phyloP scores from a whole-genome alignment of 345 rosid genomes.

The Excoecaria cochinchinensis region DNA sequence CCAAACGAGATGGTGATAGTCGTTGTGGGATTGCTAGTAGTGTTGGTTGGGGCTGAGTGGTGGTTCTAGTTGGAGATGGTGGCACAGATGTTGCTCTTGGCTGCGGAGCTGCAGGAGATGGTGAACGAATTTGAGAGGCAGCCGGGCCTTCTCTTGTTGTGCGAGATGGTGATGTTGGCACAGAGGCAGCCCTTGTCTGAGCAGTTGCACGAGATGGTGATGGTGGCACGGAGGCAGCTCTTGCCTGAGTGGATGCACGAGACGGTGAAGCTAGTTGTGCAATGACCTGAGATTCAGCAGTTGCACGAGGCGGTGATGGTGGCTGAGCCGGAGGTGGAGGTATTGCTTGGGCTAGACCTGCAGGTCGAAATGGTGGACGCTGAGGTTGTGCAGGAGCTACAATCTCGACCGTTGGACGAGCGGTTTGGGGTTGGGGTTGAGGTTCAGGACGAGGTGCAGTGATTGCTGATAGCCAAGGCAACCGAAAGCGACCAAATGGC shows the following conservation, averaged over 20 bases:
- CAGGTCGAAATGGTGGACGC: constrained; percentile 48
- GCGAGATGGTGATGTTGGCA: constrained; percentile 26
- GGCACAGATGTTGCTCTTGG: constrained; percentile 24
- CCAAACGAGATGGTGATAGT: constrained; percentile 24
- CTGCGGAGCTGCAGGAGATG: constrained; percentile 31
- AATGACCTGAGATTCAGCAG: constrained; percentile 3
- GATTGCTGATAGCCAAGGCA: constrained; percentile 54
- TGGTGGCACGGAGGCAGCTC: constrained; percentile 18
- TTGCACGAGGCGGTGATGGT: constrained; percentile 17
- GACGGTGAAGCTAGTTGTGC: constrained; percentile 32
- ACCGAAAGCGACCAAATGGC: constrained; percentile 46
- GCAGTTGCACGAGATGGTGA: constrained; percentile 28
- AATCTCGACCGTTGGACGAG: constrained; percentile 24
- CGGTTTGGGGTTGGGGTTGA: constrained; percentile 18
- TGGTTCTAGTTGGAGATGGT: constrained; percentile 15
- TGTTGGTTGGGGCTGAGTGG: constrained; percentile 23
- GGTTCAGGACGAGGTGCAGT: constrained; percentile 32
- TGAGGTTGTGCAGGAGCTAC: constrained; percentile 41
- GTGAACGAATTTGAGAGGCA: constrained; percentile 15
- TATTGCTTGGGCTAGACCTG: constrained; percentile 33
- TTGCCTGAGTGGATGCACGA: constrained; percentile 18
- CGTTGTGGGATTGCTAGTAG: constrained; percentile 27
- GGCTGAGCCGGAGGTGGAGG: constrained; percentile 20
- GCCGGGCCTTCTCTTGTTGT: constrained; percentile 11
- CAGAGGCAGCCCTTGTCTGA: constrained; percentile 15